Evolutionary conservation across 1,139 yeast species (phyloP).

Genomic region (Geotrichum histeridarum): DNA sequence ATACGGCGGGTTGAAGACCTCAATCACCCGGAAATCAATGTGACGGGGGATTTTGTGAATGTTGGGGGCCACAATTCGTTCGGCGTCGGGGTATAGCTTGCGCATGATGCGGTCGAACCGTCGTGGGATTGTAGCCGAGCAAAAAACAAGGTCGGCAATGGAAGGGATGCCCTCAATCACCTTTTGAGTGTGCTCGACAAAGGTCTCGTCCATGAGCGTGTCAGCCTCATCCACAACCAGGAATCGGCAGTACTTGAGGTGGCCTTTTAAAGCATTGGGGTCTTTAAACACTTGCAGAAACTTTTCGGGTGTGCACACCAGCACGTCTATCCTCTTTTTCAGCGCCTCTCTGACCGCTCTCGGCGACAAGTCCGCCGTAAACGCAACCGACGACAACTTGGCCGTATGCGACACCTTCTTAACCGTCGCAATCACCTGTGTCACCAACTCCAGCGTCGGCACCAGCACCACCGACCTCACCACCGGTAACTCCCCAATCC

Average conservation of each 20-base stretch:
- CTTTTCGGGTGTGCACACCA: slow-evolving; percentile 72
- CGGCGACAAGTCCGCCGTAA: slow-evolving; percentile 29
- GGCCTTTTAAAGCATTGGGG: slow-evolving; percentile 24
- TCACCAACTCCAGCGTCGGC: slow-evolving; percentile 86
- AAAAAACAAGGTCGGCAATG: slow-evolving; percentile 61
- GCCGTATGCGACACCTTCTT: slow-evolving; percentile 50
- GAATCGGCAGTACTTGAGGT: slow-evolving; percentile 41
- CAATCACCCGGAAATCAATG: slow-evolving; percentile 67
- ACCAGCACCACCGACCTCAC: slow-evolving; percentile 68
- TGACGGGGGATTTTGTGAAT: slow-evolving; percentile 77
- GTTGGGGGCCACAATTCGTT: slow-evolving; percentile 72
- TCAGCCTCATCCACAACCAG: slow-evolving; percentile 94
- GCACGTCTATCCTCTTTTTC: slow-evolving; percentile 58
- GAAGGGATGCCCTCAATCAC: slow-evolving; percentile 49
- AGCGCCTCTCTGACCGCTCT: slow-evolving; percentile 31
- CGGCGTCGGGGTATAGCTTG: slow-evolving; percentile 58
- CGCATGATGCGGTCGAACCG: slow-evolving; percentile 62
- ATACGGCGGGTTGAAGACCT: slow-evolving; percentile 69
- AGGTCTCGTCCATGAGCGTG: slow-evolving; percentile 80
- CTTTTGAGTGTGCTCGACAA: slow-evolving; percentile 61
- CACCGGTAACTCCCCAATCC: slow-evolving; percentile 39
- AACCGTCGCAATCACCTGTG: slow-evolving; percentile 63
- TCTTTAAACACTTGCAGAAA: slow-evolving; percentile 25
- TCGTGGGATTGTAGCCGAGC: slow-evolving; percentile 87
- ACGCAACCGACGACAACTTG: slow-evolving; percentile 30